These are phyloP conservation scores for Fistulifera pelliculosa DNA, from an alignment of 108 stramenopile genomes.

Conservation along the genomic window DNA sequence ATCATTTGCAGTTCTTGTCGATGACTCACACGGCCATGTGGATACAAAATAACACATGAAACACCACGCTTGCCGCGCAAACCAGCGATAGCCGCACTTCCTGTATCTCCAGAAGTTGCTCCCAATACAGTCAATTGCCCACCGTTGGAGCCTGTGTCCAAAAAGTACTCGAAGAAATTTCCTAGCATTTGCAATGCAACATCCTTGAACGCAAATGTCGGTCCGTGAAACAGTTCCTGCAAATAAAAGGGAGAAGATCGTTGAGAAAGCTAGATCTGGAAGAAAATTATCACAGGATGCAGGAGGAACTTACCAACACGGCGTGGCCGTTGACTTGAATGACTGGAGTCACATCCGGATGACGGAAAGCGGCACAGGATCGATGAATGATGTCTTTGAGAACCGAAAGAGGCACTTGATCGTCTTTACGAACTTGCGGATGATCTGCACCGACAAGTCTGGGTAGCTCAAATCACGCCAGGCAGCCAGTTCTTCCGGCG, in stretches of 20 bases:
- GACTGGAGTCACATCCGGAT: conserved; percentile 86
- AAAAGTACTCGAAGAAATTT: conserved; percentile 98
- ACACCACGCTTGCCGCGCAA: conserved; percentile 96
- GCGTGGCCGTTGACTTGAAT: conserved; percentile 65
- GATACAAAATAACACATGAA: conserved; percentile 95
- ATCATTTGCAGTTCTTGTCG: conserved; percentile 99
- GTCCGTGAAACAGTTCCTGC: conserved; percentile 98
- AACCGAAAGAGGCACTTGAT: conserved; percentile 81
- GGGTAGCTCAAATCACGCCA: conserved; percentile 73
- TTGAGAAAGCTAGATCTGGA: not conserved
- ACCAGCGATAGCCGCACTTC: conserved; percentile 96
- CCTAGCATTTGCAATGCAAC: conserved; percentile 99
- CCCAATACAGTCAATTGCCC: conserved; percentile 90
- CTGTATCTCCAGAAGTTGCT: conserved; percentile 93
- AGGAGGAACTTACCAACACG: conserved; percentile 51
- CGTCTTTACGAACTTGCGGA: conserved; percentile 88
- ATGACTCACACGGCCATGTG: conserved; percentile 86
- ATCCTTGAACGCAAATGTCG: conserved; percentile 99
- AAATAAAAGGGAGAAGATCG: not conserved
- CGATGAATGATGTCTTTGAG: conserved; percentile 79
- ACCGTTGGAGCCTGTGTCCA: conserved; percentile 80
- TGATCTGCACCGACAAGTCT: conserved; percentile 81
- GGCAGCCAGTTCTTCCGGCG: conserved; percentile 57
- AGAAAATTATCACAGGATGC: not conserved
- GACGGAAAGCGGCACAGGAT: conserved; percentile 84